phyloP scores from a whole-genome alignment of 768 basidiomycete species.

The Podaxis rugospora region DNA sequence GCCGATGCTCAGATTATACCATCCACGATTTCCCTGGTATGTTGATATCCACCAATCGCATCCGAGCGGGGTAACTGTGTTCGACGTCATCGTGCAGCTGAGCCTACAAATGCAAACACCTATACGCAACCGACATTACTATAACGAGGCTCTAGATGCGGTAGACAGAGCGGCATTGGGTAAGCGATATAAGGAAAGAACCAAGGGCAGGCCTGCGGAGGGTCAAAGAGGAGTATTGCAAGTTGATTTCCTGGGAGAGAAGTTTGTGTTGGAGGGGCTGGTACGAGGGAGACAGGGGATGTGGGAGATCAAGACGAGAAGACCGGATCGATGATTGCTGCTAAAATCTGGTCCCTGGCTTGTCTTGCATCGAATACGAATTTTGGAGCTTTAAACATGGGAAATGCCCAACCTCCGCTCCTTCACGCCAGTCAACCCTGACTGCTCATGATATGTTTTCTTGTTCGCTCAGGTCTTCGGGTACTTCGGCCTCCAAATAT shows the following conservation, averaged over 20 bases:
- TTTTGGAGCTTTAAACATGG: too few relatives aligned
- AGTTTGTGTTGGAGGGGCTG: constrained; percentile 50
- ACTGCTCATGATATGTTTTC: too few relatives aligned
- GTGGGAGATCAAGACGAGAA: constrained; percentile 60
- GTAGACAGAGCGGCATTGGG: constrained; percentile 40
- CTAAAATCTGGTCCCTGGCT: not conserved
- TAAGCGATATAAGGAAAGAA: constrained; percentile 41
- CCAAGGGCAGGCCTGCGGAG: constrained; percentile 28
- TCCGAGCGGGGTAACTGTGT: constrained; percentile 53
- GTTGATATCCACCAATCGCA: constrained; percentile 48
- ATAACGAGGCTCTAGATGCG: constrained; percentile 50
- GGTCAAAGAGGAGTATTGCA: constrained; percentile 41
- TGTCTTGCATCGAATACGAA: not conserved
- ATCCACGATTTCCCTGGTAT: constrained; percentile 61
- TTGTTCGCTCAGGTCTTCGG: too few relatives aligned
- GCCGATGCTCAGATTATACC: constrained; percentile 49
- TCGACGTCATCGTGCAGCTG: constrained; percentile 49
- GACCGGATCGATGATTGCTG: not conserved
- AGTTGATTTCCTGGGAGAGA: constrained; percentile 58
- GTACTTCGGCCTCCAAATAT: too few relatives aligned
- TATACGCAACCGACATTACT: constrained; percentile 51
- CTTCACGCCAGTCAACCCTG: too few relatives aligned
- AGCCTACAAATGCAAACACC: constrained; percentile 36
- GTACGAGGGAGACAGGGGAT: constrained; percentile 48
- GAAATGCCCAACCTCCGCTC: too few relatives aligned